phyloP scores from a whole-genome alignment of 2,329 filamentous ascomycete genomes.

The Aspergillus sclerotialis region DNA sequence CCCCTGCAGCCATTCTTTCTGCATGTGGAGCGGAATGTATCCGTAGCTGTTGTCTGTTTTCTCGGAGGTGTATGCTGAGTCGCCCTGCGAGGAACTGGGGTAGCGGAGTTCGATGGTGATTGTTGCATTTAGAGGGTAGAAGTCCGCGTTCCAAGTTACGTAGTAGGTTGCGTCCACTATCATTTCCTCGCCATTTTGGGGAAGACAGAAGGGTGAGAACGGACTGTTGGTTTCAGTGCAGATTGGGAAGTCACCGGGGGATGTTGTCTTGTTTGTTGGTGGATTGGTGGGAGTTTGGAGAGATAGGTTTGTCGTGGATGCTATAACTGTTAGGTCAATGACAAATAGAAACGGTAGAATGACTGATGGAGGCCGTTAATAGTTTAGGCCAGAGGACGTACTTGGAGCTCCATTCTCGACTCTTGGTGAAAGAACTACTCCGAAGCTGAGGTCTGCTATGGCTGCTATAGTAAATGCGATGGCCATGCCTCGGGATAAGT shows the following conservation, averaged over 20 bases:
- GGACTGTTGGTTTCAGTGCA: conserved; percentile 19
- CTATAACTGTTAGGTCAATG: neutral
- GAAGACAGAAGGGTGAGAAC: conserved; percentile 28
- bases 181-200: conserved; percentile 25
- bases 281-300: conserved; percentile 2
- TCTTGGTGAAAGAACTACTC: neutral
- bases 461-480: neutral
- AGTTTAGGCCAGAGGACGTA: too few relatives aligned
- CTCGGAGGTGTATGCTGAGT: conserved; percentile 31
- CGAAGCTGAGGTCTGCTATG: neutral
- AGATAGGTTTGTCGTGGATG: neutral
- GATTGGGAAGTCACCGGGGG: conserved; percentile 21
- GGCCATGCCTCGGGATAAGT: too few relatives aligned
- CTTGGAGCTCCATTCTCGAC: neutral
- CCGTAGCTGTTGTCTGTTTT: conserved; percentile 31
- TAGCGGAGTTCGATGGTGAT: conserved; percentile 28
- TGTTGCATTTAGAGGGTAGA: conserved; percentile 23
- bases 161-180: conserved; percentile 33
- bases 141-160: conserved; percentile 31
- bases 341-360: neutral
- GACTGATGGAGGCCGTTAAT: too few relatives aligned
- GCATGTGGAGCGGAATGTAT: conserved; percentile 31
- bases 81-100: conserved; percentile 23
- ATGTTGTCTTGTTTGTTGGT: conserved; percentile 3
- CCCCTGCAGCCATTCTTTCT: conserved; percentile 34